Evolutionary conservation across 306 rosid species (phyloP), one percentile per base, ranked within the genome.

Genomic region (Vicia faba): DNA sequence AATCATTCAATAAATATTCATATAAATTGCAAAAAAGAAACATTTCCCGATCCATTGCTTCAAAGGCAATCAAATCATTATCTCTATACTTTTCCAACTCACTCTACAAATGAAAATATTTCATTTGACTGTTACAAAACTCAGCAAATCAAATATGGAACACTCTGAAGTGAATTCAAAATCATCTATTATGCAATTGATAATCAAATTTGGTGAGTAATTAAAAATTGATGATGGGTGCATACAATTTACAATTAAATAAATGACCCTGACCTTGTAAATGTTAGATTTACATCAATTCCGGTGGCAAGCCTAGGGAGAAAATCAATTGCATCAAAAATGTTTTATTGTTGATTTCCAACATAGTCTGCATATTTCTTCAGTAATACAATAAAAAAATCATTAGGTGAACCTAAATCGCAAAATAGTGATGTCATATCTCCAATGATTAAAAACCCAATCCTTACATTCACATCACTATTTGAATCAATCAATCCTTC

Each of bases 281-380:
- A 95, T 70, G 85, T 88, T 80, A 88, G 77, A 85, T 95, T 95
- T 71, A 95, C 99, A 85, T 95, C 99, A 59, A 95, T 95, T 76
- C 99, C 99, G 4, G 99, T 95, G 51, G 99, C 96, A 75, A 95
- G 99, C 72, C 86, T 85, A 50, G 97, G 99, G 61, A 95, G 97
- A 74, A 85, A 85, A 84, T 95, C 99, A 73, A 95, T 95, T 40
- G 99, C 99, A 78, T 95, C 96, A 6, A 97, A 43, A 86, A 95
- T 95, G 82, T 95, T 95, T 84, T 91, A 92, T 63, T 84, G 89
- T 81, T 90, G 97, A 80, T 95, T 95, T 84, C 83, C 85, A 2
- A 81, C 89, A 82, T 91, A 95, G 39, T 84, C 93, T 29, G 87
- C 89, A 31, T 95, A 97, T 74, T 90, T 91, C 81, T 90, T 80